Evolutionary conservation across 352 stramenopile species (phyloP).

Genomic region (Nothophytophthora sp.): DNA sequence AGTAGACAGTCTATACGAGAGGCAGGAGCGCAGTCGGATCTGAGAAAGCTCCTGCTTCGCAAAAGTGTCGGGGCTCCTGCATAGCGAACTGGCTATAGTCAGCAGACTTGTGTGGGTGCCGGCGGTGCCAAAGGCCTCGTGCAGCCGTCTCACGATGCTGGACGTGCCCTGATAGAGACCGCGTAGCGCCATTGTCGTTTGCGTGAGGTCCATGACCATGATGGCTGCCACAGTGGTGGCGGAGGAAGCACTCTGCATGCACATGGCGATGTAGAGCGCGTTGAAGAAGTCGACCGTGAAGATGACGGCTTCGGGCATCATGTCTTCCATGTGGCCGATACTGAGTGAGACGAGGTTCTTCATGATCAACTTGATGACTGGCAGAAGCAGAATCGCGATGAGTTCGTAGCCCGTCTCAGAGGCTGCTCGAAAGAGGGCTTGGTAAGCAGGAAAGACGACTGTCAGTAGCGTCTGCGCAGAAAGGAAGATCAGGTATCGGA

Average conservation of each 20-base stretch:
- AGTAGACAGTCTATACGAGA: too few relatives aligned
- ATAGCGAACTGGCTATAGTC: too few relatives aligned
- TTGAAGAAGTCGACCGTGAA: conserved; percentile 30
- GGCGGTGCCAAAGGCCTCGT: too few relatives aligned
- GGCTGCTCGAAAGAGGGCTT: conserved; percentile 8
- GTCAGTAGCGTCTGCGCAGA: conserved; percentile 16
- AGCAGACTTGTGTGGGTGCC: too few relatives aligned
- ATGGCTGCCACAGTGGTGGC: neutral
- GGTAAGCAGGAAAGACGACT: conserved; percentile 25
- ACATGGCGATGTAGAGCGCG: conserved; percentile 15
- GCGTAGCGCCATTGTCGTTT: too few relatives aligned
- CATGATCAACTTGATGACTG: conserved; percentile 26
- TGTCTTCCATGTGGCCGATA: conserved; percentile 12
- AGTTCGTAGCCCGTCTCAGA: conserved; percentile 11
- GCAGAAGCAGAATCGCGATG: conserved; percentile 18
- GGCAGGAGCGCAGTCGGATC: too few relatives aligned
- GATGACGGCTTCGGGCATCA: conserved; percentile 20
- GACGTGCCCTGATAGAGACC: too few relatives aligned
- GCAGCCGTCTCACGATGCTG: too few relatives aligned
- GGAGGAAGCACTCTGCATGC: conserved; percentile 21
- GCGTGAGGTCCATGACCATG: too few relatives aligned
- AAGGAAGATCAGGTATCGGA: conserved; percentile 16
- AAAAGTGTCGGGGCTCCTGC: too few relatives aligned
- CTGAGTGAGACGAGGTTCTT: conserved; percentile 19
- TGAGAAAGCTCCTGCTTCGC: too few relatives aligned